phyloP scores from a whole-genome alignment of 2,329 filamentous ascomycete genomes.

The Teratosphaeria gauchensis region DNA sequence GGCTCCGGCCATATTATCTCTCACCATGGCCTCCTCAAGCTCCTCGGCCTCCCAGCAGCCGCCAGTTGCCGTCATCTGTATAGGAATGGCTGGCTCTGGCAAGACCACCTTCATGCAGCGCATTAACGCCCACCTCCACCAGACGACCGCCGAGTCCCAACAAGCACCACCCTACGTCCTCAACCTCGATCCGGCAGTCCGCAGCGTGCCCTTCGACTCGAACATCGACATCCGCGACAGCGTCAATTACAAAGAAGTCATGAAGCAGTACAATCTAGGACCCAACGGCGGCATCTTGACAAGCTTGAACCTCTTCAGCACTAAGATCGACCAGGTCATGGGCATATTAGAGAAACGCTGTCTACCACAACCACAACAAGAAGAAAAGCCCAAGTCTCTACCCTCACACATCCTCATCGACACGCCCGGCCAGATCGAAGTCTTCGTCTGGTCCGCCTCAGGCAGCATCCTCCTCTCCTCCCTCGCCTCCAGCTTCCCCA shows the following conservation, averaged over 20 bases:
- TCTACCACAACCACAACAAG: constrained; percentile 18
- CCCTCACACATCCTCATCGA: constrained; percentile 78
- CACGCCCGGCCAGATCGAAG: constrained; percentile 95
- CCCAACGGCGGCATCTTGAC: constrained; percentile 96
- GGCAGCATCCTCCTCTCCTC: constrained; percentile 90
- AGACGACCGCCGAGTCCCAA: constrained; percentile 42
- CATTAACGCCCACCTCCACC: constrained; percentile 87
- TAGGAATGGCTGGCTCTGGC: constrained; percentile 96
- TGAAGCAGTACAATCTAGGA: constrained; percentile 97
- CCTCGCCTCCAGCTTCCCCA: constrained; percentile 87
- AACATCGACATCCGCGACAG: constrained; percentile 99
- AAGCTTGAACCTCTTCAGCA: constrained; percentile 90
- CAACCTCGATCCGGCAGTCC: constrained; percentile 92
- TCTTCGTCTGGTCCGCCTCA: constrained; percentile 96
- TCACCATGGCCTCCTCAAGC: not conserved
- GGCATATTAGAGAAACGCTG: constrained; percentile 75
- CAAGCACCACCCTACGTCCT: constrained; percentile 77
- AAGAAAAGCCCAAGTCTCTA: constrained; percentile 37
- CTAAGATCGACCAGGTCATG: constrained; percentile 94
- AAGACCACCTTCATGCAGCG: constrained; percentile 99
- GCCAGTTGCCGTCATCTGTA: constrained; percentile 77
- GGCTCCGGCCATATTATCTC: not conserved
- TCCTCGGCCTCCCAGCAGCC: constrained; percentile 17
- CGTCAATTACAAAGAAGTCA: constrained; percentile 98
- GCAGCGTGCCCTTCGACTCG: constrained; percentile 85